phyloP scores from a whole-genome alignment of 1,139 yeast species.

The Schizosaccharomyces versatilis region DNA sequence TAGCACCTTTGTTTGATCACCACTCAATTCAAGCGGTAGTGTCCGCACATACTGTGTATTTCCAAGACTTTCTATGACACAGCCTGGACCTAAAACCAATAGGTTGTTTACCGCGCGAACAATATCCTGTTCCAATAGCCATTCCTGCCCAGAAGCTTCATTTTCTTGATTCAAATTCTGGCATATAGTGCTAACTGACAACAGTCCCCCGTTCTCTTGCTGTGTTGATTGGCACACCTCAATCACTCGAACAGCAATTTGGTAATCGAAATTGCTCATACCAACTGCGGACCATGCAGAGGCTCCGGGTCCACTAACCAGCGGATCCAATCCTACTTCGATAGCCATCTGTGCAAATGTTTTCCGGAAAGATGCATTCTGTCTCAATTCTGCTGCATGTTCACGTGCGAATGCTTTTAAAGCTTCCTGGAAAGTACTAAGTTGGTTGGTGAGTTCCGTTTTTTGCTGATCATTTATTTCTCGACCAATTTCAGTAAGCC shows the following conservation, averaged over 20 bases:
- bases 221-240: slow-evolving; percentile 54
- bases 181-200: slow-evolving; percentile 38
- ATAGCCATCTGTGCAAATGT: slow-evolving; percentile 57
- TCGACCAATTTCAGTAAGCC: background rate
- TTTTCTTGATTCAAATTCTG: slow-evolving; percentile 13
- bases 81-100: slow-evolving; percentile 26
- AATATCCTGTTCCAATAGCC: slow-evolving; percentile 22
- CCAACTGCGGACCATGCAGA: slow-evolving; percentile 21
- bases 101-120: slow-evolving; percentile 27
- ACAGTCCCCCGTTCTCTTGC: slow-evolving; percentile 58
- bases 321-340: slow-evolving; percentile 66
- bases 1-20: slow-evolving; percentile 46
- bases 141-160: slow-evolving; percentile 18
- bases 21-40: slow-evolving; percentile 31
- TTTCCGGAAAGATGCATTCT: slow-evolving; percentile 40
- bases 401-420: slow-evolving; percentile 21
- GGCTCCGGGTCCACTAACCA: slow-evolving; percentile 24
- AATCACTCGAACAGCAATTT: slow-evolving; percentile 46
- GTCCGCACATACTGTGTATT: slow-evolving; percentile 24
- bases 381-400: slow-evolving; percentile 45
- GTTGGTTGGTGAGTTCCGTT: slow-evolving; percentile 21
- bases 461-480: slow-evolving; percentile 13
- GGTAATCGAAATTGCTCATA: slow-evolving; percentile 37
- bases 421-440: slow-evolving; percentile 21
- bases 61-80: slow-evolving; percentile 24